Conservation (phyloP, 176 grass and related monocot genomes). For the Avena eriantha region DNA sequence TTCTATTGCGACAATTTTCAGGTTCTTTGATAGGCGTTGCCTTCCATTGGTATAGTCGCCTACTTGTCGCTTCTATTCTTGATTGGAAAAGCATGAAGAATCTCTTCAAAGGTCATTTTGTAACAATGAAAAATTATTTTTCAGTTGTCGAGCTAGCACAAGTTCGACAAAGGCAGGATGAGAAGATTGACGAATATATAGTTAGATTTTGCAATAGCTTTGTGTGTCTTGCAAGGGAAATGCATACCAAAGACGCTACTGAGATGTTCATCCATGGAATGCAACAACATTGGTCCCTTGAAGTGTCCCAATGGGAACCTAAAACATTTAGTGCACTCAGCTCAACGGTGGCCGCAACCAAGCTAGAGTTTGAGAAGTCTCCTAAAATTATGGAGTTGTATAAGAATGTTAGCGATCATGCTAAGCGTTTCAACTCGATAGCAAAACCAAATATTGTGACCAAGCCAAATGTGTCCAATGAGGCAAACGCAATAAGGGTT, state of each 20-base stretch:
- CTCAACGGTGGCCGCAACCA: neutral
- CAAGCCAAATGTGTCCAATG: neutral
- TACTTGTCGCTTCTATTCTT: neutral
- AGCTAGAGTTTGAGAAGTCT: neutral
- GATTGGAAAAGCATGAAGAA: conserved; percentile 19
- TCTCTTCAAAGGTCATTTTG: conserved; percentile 1
- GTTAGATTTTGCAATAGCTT: neutral
- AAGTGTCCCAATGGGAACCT: neutral
- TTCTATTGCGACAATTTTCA: neutral
- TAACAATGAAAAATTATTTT: neutral
- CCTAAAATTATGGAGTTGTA: conserved; percentile 18
- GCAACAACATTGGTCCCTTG: neutral
- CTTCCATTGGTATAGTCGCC: conserved; percentile 30
- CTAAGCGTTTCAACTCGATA: neutral
- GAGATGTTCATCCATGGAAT: neutral
- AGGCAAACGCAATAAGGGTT: neutral
- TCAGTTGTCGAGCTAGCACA: neutral
- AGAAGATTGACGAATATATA: neutral
- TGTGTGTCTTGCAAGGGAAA: neutral
- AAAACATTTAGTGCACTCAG: neutral
- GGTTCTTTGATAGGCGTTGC: neutral
- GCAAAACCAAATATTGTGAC: neutral
- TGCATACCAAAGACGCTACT: neutral
- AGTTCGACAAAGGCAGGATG: neutral
- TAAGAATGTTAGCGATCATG: neutral